Conservation (phyloP, 495 filamentous ascomycete species). For the Penicillium odoratum region DNA sequence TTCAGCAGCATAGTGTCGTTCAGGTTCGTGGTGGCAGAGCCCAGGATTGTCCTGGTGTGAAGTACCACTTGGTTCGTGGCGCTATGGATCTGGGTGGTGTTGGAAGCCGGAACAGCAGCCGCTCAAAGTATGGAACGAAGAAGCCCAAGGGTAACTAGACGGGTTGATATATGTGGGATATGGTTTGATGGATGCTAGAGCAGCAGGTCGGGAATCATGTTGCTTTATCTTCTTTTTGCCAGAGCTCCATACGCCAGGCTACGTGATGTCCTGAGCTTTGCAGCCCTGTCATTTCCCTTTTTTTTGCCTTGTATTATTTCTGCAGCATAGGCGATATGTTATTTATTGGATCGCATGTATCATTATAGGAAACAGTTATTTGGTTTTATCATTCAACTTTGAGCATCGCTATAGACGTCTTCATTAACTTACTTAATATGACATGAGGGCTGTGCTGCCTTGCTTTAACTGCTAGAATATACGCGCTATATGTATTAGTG, state of each 20-base stretch:
- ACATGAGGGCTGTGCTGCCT: background rate
- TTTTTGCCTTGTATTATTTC: conserved; percentile 13
- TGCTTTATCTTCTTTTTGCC: background rate
- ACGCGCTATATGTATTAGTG: too few species aligned
- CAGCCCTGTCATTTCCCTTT: background rate
- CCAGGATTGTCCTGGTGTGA: conserved; percentile 98
- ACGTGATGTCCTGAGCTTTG: background rate
- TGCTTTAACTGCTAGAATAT: background rate
- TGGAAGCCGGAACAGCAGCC: conserved; percentile 71
- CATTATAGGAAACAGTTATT: conserved; percentile 5
- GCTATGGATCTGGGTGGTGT: conserved; percentile 96
- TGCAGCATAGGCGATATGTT: conserved; percentile 13
- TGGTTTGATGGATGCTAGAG: conserved; percentile 1
- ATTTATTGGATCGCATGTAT: conserved; percentile 7
- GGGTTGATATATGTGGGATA: background rate
- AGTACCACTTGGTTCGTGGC: conserved; percentile 89
- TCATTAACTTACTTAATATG: background rate
- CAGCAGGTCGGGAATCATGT: background rate
- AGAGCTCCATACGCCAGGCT: background rate
- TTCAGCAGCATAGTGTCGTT: conserved; percentile 97
- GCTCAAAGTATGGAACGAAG: conserved; percentile 98
- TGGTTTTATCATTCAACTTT: background rate
- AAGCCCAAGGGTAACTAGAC: conserved; percentile 74
- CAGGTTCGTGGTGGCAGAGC: conserved; percentile 84
- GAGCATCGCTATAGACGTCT: background rate